Percentiles rank a stretch among this genome's conserved stretches.
Evolutionary conservation across 805 yeast species (phyloP).

Genomic region (Dipodascus geniculatus): DNA sequence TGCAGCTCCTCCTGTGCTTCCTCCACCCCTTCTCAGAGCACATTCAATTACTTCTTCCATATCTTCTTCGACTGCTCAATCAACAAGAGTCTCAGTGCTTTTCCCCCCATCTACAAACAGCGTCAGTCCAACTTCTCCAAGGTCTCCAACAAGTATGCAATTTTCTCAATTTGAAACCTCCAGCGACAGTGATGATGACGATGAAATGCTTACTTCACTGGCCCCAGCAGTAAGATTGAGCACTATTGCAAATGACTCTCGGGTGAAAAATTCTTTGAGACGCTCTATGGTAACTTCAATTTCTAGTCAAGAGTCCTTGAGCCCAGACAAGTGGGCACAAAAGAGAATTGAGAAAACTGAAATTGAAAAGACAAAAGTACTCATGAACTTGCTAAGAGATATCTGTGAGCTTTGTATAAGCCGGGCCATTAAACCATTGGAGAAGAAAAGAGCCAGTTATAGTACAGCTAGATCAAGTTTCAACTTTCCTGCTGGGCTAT

Average conservation of each 20-base stretch:
- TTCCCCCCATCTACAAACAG: background rate
- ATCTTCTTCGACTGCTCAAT: slow-evolving; percentile 2
- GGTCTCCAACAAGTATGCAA: background rate
- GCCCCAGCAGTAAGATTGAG: slow-evolving; percentile 6
- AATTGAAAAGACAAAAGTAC: slow-evolving; percentile 24
- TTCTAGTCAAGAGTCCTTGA: slow-evolving; percentile 1
- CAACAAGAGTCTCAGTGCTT: background rate
- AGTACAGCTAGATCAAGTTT: background rate
- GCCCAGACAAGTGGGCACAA: slow-evolving; percentile 8
- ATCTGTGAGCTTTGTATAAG: slow-evolving; percentile 10
- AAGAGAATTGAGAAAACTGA: slow-evolving; percentile 7
- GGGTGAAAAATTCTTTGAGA: background rate
- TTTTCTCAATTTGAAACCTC: background rate
- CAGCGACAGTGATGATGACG: slow-evolving; percentile 9
- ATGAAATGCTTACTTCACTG: slow-evolving; percentile 14
- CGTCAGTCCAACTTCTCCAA: background rate
- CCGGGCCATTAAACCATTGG: background rate
- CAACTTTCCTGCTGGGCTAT: background rate
- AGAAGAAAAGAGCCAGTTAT: slow-evolving; percentile 1
- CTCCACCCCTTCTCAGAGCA: slow-evolving; percentile 2
- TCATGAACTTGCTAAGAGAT: slow-evolving; percentile 32
- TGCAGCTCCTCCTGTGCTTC: slow-evolving; percentile 2
- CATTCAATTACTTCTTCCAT: slow-evolving; percentile 1
- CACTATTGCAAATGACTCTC: slow-evolving; percentile 2
- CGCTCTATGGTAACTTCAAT: background rate